Evolutionary conservation across 148 eudicot genomes (phyloP).

Genomic region (Rhododendron henanense): DNA sequence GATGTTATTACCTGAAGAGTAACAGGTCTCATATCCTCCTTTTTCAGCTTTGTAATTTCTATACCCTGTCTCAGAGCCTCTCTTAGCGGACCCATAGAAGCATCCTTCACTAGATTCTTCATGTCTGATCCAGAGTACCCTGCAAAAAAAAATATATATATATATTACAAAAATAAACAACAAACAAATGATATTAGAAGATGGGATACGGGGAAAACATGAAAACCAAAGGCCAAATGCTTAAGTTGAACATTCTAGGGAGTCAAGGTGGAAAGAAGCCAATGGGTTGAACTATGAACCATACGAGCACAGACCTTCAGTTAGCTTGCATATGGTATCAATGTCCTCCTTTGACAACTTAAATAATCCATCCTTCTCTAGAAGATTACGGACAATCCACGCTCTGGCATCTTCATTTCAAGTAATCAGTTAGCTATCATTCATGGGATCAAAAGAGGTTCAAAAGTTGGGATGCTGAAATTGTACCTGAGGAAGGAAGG

Average conservation of each 20-base stretch:
- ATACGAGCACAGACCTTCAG: slow-evolving; percentile 58
- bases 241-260: not conserved
- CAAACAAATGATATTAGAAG: not conserved
- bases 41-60: slow-evolving; percentile 72
- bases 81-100: slow-evolving; percentile 98
- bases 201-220: not conserved
- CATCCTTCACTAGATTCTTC: slow-evolving; percentile 97
- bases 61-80: slow-evolving; percentile 82
- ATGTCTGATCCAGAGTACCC: slow-evolving; percentile 99
- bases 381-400: slow-evolving; percentile 81
- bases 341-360: slow-evolving; percentile 73
- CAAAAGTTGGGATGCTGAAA: slow-evolving; percentile 2
- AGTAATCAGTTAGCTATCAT: slow-evolving; percentile 8
- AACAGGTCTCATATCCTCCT: slow-evolving; percentile 95
- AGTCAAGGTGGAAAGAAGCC: not conserved
- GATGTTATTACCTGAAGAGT: slow-evolving; percentile 54
- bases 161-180: not conserved
- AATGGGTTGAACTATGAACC: slow-evolving; percentile 6
- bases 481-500: slow-evolving; percentile 81
- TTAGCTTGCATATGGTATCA: slow-evolving; percentile 60
- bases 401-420: slow-evolving; percentile 73
- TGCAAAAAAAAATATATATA: slow-evolving; percentile 15
- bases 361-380: slow-evolving; percentile 83
- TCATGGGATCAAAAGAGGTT: slow-evolving; percentile 4
- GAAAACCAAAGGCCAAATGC: not conserved